Evolutionary conservation across 208 protist genomes (phyloP), one percentile per base, ranked within the genome.

Genomic region (Jaenimonas drosophilae): DNA sequence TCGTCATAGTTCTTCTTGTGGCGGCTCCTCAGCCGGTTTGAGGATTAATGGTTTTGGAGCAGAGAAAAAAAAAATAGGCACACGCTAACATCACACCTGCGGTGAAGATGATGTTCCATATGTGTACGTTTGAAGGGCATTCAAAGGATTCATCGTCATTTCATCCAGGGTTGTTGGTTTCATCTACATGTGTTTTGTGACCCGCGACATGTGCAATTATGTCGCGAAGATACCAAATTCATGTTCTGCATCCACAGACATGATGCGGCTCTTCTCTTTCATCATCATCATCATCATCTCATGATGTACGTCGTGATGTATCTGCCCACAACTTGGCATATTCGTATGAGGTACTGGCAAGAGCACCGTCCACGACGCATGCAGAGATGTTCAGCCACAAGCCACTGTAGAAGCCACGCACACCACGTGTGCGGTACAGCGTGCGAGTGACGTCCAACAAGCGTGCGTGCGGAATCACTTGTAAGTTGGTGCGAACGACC

Each of bases 321-420:
- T 91, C 82, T 0, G 82, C 43, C 76, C 76, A 91, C 34, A 91
- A 52, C 57, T 87, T 88, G 32, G 83, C 83, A 52, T 84, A 91
- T 58, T 91, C 83, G 70, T 91, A 91, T 16, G 71, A 79, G 20
- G 66, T 78, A 0, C 78, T 88, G 11, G 83, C 74, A 38, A 88
- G 62, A 21, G 64, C 65, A 7, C 83, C 83, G 31, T 91, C 83
- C 34, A 88, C 43, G 20, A 86, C 57, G 43, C 76, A 88, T 25
- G 83, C 62, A 32, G 58, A 64, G 21, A 88, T 62, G 38, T 65
- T 91, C 20, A 91, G 66, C 28, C 53, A 45, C 21, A 86, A 38
- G 0, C 83, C 83, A 26, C 67, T 71, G 56, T 76, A 91, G 53
- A 91, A 91, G 12, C 68, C 83, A 6, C 41, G 41, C 3, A 73